phyloP scores from a whole-genome alignment of 2,329 filamentous ascomycete species.

The Alternaria infectoria region DNA sequence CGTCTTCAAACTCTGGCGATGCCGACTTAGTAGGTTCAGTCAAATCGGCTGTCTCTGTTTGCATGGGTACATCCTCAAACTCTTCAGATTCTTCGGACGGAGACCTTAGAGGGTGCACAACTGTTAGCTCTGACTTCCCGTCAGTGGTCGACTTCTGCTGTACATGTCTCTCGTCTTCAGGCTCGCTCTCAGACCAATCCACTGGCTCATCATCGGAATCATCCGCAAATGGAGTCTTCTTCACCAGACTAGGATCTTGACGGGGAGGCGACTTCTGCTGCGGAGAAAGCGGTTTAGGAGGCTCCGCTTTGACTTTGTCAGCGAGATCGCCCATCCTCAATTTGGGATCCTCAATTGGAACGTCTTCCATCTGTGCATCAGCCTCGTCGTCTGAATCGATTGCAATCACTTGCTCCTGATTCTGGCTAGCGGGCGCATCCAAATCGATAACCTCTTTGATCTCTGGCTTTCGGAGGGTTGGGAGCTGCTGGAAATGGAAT shows the following conservation, averaged over 20 bases:
- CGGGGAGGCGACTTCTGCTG: conserved; percentile 24
- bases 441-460: conserved; percentile 56
- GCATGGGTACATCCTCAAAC: conserved; percentile 57
- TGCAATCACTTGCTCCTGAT: conserved; percentile 62
- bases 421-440: conserved; percentile 51
- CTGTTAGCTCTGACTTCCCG: conserved; percentile 34
- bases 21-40: conserved; percentile 45
- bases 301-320: conserved; percentile 51
- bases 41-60: conserved; percentile 1
- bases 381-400: conserved; percentile 68
- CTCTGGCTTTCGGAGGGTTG: conserved; percentile 64
- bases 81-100: conserved; percentile 57
- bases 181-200: conserved; percentile 64
- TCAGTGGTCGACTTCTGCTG: background rate
- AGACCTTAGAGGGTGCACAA: conserved; percentile 41
- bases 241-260: conserved; percentile 24
- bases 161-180: conserved; percentile 28
- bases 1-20: conserved; percentile 60
- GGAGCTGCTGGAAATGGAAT: conserved; percentile 69
- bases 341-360: conserved; percentile 35
- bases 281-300: conserved; percentile 41
- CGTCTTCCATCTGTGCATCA: conserved; percentile 41
- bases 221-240: conserved; percentile 29
- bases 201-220: conserved; percentile 50
- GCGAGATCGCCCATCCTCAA: conserved; percentile 53